phyloP scores from a whole-genome alignment of 2,329 filamentous ascomycete species.

The Parasarocladium wereldwijsianum region DNA sequence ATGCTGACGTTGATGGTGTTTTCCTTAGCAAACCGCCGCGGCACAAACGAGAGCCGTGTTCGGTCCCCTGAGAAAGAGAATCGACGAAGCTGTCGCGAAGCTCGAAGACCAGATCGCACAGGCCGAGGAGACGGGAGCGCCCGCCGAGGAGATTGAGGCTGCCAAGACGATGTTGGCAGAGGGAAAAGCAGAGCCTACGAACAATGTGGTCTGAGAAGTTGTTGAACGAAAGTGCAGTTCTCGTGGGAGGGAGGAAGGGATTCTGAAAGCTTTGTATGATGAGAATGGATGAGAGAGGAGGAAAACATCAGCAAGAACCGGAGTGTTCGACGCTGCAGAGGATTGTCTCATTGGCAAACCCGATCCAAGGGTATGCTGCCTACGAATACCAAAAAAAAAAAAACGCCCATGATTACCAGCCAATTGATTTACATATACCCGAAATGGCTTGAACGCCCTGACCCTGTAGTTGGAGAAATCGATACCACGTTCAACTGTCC shows the following conservation, averaged over 20 bases:
- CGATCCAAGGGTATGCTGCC: no score
- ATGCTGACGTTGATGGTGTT: neutral
- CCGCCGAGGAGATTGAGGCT: conserved; percentile 34
- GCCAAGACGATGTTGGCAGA: conserved; percentile 36
- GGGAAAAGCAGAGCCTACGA: conserved; percentile 25
- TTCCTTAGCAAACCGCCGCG: conserved; percentile 55
- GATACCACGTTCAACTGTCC: conserved; percentile 28
- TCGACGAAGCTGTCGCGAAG: conserved; percentile 54
- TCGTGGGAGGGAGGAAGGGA: no score
- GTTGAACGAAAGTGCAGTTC: no score
- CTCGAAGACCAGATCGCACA: conserved; percentile 64
- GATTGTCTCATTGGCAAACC: no score
- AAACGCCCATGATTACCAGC: no score
- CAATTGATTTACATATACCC: no score
- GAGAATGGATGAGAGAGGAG: neutral
- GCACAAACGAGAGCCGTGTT: conserved; percentile 81
- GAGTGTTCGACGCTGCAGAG: neutral
- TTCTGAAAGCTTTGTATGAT: neutral
- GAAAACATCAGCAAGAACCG: neutral
- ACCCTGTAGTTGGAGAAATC: no score
- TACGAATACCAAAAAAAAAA: no score
- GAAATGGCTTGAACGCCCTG: no score
- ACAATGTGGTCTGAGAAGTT: conserved; percentile 5
- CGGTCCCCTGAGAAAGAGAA: conserved; percentile 53
- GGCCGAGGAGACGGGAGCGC: conserved; percentile 30